Evolutionary conservation across 257 asterid genomes (phyloP), one percentile per base, ranked within the genome.

Genomic region (Agastache rugosa): DNA sequence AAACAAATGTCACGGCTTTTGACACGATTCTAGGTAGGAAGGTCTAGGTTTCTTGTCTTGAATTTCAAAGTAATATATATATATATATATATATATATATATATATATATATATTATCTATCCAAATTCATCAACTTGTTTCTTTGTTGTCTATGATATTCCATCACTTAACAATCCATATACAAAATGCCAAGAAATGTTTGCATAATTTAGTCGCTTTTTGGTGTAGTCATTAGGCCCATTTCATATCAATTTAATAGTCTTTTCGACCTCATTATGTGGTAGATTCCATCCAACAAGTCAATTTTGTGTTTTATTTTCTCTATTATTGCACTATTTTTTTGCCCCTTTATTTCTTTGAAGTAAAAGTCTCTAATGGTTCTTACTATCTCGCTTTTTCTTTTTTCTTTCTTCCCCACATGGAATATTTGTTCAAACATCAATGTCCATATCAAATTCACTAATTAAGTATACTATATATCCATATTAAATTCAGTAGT

Each of bases 161-260:
- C 78, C 75, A 16, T 66, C 29, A 23, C 42, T 34, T 10, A 67
- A 59, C 6, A 48, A 58, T 72, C 66, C 82, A 72, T 45, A 17
- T 3, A 50, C 12, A 72, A 61, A 61, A 50, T 67, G 83, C 73
- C 83, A 73, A 73, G 19, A 78, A 60, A 50, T 37, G 54, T 16
- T 2, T 67, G 34, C 48, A 3, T 14, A 25, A 14, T 47, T 29
- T 23, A 42, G 54, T 58, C 15, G 35, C 53, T 31, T 55, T 71
- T 27, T 61, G 61, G 53, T 60, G 4, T 68, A 31, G 31, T 12
- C n/a, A 11, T 42, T 51, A 20, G 25, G 55, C 44, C 56, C 63
- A 56, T 58, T 67, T 19, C 14, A 27, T 17, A 58, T 39, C 22
- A 17, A 61, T 31, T 14, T 37, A 11, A 27, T 56, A 1, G 8